These are phyloP conservation scores for Akanthomyces dipterigenus DNA, from an alignment of 2,329 filamentous ascomycete species.

Conservation along the genomic window DNA sequence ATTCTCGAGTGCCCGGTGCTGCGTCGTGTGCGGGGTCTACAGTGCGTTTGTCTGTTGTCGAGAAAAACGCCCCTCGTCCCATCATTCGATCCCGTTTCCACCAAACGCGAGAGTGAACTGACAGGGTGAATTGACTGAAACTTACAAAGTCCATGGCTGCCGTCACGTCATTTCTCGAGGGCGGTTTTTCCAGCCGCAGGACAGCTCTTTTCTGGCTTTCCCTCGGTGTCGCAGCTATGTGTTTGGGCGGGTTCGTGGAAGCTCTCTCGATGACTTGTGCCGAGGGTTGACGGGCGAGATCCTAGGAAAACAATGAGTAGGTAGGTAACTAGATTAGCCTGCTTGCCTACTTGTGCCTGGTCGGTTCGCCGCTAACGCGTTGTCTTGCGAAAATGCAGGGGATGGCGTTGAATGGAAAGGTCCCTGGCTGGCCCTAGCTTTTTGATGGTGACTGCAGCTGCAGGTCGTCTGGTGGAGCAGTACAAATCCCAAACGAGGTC, in stretches of 20 bases:
- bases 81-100: background rate
- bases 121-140: constrained; percentile 8
- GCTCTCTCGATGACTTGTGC: background rate
- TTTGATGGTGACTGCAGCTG: background rate
- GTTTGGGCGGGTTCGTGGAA: background rate
- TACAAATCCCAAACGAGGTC: no score
- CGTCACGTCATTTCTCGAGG: constrained; percentile 38
- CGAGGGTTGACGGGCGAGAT: background rate
- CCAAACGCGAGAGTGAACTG: background rate
- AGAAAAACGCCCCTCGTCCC: background rate
- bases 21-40: background rate
- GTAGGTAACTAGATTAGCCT: background rate
- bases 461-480: background rate
- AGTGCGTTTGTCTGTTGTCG: background rate
- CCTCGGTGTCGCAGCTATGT: background rate
- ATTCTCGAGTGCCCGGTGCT: background rate
- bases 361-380: background rate
- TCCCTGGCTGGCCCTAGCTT: constrained; percentile 2
- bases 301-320: background rate
- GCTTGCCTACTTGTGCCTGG: background rate
- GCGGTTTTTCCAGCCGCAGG: background rate
- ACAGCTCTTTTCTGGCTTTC: background rate
- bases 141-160: constrained; percentile 53
- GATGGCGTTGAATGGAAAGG: background rate
- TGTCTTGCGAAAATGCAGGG: background rate